phyloP scores from a whole-genome alignment of 2,329 filamentous ascomycete species.

The Fusarium metavorans region DNA sequence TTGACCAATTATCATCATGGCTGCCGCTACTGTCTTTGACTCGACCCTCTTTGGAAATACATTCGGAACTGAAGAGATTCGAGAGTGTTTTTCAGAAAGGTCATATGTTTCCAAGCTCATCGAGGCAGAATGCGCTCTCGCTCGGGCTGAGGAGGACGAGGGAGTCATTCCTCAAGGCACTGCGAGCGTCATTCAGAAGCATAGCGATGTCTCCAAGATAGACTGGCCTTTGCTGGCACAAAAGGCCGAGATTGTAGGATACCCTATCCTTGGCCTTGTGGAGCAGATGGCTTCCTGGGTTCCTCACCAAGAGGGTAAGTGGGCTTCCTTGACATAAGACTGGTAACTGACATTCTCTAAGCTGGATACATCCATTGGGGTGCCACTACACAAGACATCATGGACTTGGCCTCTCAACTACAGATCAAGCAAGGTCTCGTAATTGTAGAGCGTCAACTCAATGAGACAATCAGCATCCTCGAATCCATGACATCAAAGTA shows the following conservation, averaged over 20 bases:
- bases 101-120: constrained; percentile 62
- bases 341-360: constrained; percentile 4
- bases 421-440: constrained; percentile 64
- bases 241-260: constrained; percentile 64
- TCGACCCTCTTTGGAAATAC: constrained; percentile 64
- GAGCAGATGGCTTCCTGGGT: constrained; percentile 51
- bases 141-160: constrained; percentile 61
- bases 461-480: constrained; percentile 58
- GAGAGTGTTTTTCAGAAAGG: constrained; percentile 63
- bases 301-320: constrained; percentile 17
- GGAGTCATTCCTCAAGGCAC: constrained; percentile 59
- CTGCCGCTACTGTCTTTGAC: constrained; percentile 52
- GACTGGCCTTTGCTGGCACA: constrained; percentile 52
- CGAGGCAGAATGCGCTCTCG: constrained; percentile 64
- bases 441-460: constrained; percentile 60
- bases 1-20: constrained; percentile 6
- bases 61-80: constrained; percentile 65
- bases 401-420: constrained; percentile 66
- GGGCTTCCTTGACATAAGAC: fast-evolving
- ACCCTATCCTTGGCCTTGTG: constrained; percentile 64
- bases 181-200: constrained; percentile 52
- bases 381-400: constrained; percentile 71
- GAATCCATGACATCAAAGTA: constrained; percentile 58
- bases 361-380: constrained; percentile 67
- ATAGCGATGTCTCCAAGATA: constrained; percentile 43